Percentiles rank a stretch among this genome's conserved stretches.
phyloP scores from a whole-genome alignment of 2,329 filamentous ascomycete species.

The Nigrospora osmanthi region DNA sequence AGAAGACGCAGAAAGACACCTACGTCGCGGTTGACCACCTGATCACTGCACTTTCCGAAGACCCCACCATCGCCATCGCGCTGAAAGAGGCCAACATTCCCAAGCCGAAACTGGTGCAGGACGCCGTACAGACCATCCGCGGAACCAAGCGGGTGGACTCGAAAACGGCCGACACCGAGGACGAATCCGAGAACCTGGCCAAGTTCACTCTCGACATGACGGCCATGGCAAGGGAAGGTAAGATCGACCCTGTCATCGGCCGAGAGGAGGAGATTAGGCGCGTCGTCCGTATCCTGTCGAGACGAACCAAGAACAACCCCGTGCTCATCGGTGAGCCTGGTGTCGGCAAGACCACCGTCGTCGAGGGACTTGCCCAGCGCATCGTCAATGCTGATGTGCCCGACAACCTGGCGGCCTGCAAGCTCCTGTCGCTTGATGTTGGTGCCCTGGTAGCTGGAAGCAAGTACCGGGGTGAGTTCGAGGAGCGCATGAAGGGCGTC shows the following conservation, averaged over 20 bases:
- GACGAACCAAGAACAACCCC: constrained; percentile 97
- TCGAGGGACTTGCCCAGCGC: constrained; percentile 88
- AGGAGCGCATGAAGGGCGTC: constrained; percentile 98
- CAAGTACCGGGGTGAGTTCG: constrained; percentile 98
- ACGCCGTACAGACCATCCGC: constrained; percentile 84
- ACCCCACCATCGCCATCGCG: constrained; percentile 62
- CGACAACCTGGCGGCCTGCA: constrained; percentile 89
- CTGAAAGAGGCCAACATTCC: constrained; percentile 85
- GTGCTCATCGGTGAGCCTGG: constrained; percentile 96
- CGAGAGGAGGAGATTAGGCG: constrained; percentile 92
- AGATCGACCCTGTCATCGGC: constrained; percentile 95
- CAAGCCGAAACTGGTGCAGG: constrained; percentile 82
- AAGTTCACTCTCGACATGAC: constrained; percentile 99
- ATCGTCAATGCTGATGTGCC: constrained; percentile 97
- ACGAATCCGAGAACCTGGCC: constrained; percentile 89
- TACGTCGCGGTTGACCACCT: constrained; percentile 94
- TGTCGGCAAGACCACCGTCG: constrained; percentile 97
- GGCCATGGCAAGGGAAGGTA: constrained; percentile 88
- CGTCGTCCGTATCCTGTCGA: constrained; percentile 83
- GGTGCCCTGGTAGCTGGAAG: constrained; percentile 92
- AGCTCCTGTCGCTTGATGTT: constrained; percentile 88
- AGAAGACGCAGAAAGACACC: constrained; percentile 95
- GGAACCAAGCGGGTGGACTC: constrained; percentile 92
- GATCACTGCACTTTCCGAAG: constrained; percentile 78
- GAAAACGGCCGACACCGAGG: constrained; percentile 88